Evolutionary conservation across 148 eudicot genomes (phyloP), one percentile per base, ranked within the genome.

Genomic region (Arbutus unedo): DNA sequence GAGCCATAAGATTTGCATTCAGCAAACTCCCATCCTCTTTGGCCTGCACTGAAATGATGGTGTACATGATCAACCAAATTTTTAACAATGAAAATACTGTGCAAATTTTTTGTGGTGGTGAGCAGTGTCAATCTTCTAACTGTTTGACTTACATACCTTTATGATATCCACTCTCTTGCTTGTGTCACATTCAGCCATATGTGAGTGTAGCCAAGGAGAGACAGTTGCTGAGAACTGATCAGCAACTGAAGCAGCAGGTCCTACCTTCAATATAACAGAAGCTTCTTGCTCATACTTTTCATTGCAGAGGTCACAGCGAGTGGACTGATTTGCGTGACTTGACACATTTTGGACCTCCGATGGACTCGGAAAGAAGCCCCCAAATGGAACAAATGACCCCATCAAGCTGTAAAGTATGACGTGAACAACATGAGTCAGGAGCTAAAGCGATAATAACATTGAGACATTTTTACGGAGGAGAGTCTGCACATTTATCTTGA

Each of bases 311-410:
- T 59, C 77, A 82, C 98, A 94, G 14, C 88, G 90, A 76, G 85
- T 71, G 48, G 88, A 78, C 79, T 82, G 90, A 75, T 82, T 84
- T 75, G 83, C 81, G 81, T 66, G 82, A 64, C 85, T 74, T 38
- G 80, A 73, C 8, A 90, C 82, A 82, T 82, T 78, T 51, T 87
- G 84, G 84, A 84, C 82, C 76, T 96, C 97, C 4, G 97, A 88
- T 76, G 93, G 91, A 56, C 87, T 83, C 67, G 98, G 77, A 82
- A 94, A 94, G 89, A 93, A 96, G 59, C 99, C 99, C 76, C 97
- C 99, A 89, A 96, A 89, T 70, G 98, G 99, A 87, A 96, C 96
- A 89, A 96, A 96, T 77, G 99, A 96, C 85, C 94, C 94, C 97
- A 94, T 87, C 90, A 96, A 93, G 88, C 97, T 93, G 93, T 72